A percentile compares a stretch with the other conserved stretches of the same genome.
Conservation (phyloP, 768 basidiomycete species). For the Auricularia sp. region DNA sequence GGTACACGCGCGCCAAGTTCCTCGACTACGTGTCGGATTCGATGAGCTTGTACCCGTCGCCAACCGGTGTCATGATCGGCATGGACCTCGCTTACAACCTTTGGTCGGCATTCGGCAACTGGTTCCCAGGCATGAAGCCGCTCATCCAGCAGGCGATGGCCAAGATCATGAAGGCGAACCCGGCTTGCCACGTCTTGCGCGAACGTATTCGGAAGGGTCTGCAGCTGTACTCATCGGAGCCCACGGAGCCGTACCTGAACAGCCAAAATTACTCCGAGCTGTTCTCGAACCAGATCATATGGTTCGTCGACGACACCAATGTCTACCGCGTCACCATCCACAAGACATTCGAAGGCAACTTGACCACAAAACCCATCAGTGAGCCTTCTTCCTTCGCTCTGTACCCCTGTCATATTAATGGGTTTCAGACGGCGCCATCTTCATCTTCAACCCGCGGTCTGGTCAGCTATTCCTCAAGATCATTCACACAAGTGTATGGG, state of each 20-base stretch:
- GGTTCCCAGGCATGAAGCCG: conserved; percentile 98
- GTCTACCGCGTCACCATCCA: conserved; percentile 99
- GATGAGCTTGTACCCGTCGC: conserved; percentile 98
- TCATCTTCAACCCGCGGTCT: conserved; percentile 98
- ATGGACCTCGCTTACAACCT: conserved; percentile 98
- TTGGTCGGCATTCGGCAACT: conserved; percentile 97
- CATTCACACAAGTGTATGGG: conserved; percentile 99
- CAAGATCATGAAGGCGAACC: conserved; percentile 99
- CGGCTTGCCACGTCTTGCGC: conserved; percentile 90
- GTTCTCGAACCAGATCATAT: conserved; percentile 98
- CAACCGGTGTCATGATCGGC: conserved; percentile 97
- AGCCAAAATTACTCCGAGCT: conserved; percentile 95
- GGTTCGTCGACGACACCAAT: conserved; percentile 99
- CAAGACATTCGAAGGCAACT: conserved; percentile 99
- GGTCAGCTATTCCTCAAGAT: conserved; percentile 98
- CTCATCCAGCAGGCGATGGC: conserved; percentile 98
- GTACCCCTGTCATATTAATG: conserved; percentile 3
- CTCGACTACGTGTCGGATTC: conserved; percentile 95
- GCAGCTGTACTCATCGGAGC: conserved; percentile 96
- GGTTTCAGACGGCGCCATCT: conserved; percentile 75
- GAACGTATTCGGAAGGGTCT: conserved; percentile 98
- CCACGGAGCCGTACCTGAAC: conserved; percentile 97
- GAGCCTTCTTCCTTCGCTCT: conserved; percentile 7
- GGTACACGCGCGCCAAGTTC: conserved; percentile 98
- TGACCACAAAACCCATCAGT: conserved; percentile 99